Conservation (phyloP, 768 basidiomycete species). For the Sutorius australiensis region DNA sequence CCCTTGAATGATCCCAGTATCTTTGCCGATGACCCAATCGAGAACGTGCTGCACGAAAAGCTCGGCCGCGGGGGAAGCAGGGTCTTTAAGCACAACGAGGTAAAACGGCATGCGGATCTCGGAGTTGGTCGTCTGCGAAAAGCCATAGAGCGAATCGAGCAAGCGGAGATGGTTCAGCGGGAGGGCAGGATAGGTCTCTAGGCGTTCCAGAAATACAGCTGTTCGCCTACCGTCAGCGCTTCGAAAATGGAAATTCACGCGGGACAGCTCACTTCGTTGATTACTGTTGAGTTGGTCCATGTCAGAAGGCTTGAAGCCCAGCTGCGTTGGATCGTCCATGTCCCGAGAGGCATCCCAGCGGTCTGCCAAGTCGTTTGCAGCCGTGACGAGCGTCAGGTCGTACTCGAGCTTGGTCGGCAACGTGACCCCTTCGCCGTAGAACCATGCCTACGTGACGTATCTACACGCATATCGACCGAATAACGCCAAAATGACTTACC, state of each 20-base stretch:
- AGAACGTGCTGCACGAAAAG: slow-evolving; percentile 35
- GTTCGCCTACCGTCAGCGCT: background rate
- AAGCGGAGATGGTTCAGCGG: slow-evolving; percentile 39
- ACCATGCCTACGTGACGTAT: slow-evolving; percentile 41
- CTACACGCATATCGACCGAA: background rate
- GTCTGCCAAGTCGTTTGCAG: slow-evolving; percentile 50
- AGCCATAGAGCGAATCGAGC: slow-evolving; percentile 43
- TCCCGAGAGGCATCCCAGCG: slow-evolving; percentile 48
- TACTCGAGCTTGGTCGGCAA: slow-evolving; percentile 50
- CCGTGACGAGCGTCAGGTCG: slow-evolving; percentile 49
- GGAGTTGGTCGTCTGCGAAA: slow-evolving; percentile 42
- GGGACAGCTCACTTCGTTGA: slow-evolving; percentile 40
- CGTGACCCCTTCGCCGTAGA: slow-evolving; percentile 50
- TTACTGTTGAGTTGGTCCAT: slow-evolving; percentile 45
- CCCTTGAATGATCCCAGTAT: slow-evolving; percentile 42
- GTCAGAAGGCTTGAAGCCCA: slow-evolving; percentile 45
- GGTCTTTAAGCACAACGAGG: slow-evolving; percentile 42
- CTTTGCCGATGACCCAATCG: slow-evolving; percentile 44
- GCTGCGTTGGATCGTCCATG: slow-evolving; percentile 28
- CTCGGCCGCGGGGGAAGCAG: slow-evolving; percentile 31
- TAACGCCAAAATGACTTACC: slow-evolving; percentile 31
- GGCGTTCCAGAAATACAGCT: slow-evolving; percentile 58
- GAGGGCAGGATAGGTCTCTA: slow-evolving; percentile 41
- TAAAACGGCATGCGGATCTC: slow-evolving; percentile 55
- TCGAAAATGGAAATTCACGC: background rate